Conservation (phyloP, 1,284 basidiomycete genomes). For the Leccinum pallidistipes region DNA sequence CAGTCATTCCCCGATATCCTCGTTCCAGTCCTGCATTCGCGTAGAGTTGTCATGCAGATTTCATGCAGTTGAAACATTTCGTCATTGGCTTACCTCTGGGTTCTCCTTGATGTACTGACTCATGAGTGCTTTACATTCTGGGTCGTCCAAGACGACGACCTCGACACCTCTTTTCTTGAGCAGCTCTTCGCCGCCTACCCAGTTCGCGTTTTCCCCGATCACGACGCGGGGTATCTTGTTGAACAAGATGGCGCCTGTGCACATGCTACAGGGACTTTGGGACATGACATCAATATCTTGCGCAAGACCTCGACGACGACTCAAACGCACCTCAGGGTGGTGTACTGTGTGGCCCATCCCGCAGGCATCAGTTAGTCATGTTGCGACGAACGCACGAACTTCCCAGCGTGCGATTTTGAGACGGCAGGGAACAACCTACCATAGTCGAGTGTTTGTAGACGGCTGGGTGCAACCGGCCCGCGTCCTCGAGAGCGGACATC, state of each 20-base stretch:
- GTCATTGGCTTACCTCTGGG: conserved; percentile 44
- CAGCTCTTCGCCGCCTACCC: conserved; percentile 50
- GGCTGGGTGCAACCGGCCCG: conserved; percentile 44
- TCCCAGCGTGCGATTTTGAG: not conserved
- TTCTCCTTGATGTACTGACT: conserved; percentile 47
- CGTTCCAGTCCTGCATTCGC: conserved; percentile 49
- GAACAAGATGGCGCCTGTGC: conserved; percentile 57
- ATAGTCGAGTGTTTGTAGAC: conserved; percentile 50
- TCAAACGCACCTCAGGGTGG: conserved; percentile 48
- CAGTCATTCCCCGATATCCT: conserved; percentile 52
- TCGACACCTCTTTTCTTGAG: conserved; percentile 52
- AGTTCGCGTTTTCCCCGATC: conserved; percentile 57
- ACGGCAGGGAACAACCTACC: conserved; percentile 7
- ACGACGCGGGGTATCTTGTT: conserved; percentile 63
- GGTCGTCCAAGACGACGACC: conserved; percentile 48
- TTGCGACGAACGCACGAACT: not conserved
- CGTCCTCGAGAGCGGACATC: conserved; percentile 51
- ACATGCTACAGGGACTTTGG: conserved; percentile 60
- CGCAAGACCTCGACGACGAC: not conserved
- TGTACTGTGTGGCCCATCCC: conserved; percentile 30
- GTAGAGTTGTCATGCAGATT: conserved; percentile 10
- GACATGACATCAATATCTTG: not conserved
- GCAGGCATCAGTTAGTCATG: not conserved
- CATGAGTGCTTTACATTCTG: conserved; percentile 49
- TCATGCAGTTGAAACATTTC: conserved; percentile 9